Evolutionary conservation across 768 basidiomycete species (phyloP).

Genomic region (Pleurotus eryngii): DNA sequence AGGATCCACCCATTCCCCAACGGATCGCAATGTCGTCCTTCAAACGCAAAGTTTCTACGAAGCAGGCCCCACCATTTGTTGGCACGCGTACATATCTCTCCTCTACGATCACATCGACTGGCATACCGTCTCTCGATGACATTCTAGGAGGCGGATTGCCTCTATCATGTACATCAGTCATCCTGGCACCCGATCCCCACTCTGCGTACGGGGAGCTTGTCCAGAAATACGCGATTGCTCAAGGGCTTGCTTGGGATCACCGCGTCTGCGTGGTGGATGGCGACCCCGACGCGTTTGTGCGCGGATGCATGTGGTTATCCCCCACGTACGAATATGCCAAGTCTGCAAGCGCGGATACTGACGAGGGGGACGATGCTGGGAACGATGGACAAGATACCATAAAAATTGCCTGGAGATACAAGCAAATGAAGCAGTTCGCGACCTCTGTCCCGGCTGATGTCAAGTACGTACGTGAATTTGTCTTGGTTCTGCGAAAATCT

Average conservation of each 20-base stretch:
- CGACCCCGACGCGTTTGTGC: slow-evolving; percentile 53
- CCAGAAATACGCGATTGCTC: slow-evolving; percentile 85
- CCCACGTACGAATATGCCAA: slow-evolving; percentile 29
- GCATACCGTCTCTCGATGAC: slow-evolving; percentile 92
- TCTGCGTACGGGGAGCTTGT: slow-evolving; percentile 83
- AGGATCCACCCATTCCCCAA: not conserved
- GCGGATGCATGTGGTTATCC: slow-evolving; percentile 81
- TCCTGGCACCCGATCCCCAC: slow-evolving; percentile 83
- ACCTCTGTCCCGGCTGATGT: slow-evolving; percentile 64
- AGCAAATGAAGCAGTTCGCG: slow-evolving; percentile 87
- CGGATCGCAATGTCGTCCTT: slow-evolving; percentile 65
- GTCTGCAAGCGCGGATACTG: slow-evolving; percentile 32
- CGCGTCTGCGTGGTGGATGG: slow-evolving; percentile 63
- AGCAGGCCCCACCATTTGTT: slow-evolving; percentile 35
- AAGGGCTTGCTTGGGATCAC: slow-evolving; percentile 77
- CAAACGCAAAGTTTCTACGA: slow-evolving; percentile 58
- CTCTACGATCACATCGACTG: slow-evolving; percentile 72
- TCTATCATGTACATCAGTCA: slow-evolving; percentile 66
- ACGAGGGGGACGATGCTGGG: slow-evolving; percentile 26
- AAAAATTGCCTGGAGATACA: slow-evolving; percentile 98
- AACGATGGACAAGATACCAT: slow-evolving; percentile 56
- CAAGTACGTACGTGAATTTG: slow-evolving; percentile 47
- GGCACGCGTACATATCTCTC: slow-evolving; percentile 61
- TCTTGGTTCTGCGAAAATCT: not conserved
- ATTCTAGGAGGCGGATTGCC: slow-evolving; percentile 91